These are phyloP conservation scores for Blastocystis hominis DNA, from an alignment of 352 stramenopile species.

Conservation along the genomic window DNA sequence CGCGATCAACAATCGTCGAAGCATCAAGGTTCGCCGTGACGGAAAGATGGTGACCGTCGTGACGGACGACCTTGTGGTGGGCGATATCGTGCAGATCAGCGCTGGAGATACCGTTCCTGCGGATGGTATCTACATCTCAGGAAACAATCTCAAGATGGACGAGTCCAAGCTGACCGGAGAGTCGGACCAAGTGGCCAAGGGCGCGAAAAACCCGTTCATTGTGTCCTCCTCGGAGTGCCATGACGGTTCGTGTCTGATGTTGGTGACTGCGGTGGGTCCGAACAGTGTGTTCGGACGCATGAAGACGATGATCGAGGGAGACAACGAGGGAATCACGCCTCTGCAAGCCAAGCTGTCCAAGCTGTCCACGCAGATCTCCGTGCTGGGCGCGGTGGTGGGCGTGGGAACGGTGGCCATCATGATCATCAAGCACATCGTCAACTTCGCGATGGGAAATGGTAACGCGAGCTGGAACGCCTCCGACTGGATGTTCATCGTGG, in stretches of 20 bases:
- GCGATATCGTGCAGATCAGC: conserved; percentile 70
- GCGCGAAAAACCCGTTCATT: conserved; percentile 63
- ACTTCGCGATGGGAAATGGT: conserved; percentile 55
- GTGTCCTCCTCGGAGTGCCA: conserved; percentile 80
- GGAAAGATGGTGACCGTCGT: conserved; percentile 58
- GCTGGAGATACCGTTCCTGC: conserved; percentile 78
- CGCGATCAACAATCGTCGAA: conserved; percentile 70
- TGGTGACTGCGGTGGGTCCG: conserved; percentile 79
- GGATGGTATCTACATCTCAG: conserved; percentile 74
- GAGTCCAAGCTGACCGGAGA: conserved; percentile 80
- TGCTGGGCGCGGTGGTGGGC: conserved; percentile 69
- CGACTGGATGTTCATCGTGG: conserved; percentile 62
- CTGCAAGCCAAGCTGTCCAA: conserved; percentile 75
- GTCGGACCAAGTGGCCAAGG: conserved; percentile 74
- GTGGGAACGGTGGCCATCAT: conserved; percentile 70
- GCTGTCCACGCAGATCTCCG: conserved; percentile 73
- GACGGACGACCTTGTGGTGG: conserved; percentile 72
- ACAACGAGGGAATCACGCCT: conserved; percentile 68
- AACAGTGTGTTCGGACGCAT: conserved; percentile 81
- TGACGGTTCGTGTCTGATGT: conserved; percentile 76
- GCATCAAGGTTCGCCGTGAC: conserved; percentile 72
- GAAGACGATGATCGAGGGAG: conserved; percentile 63
- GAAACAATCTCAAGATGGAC: conserved; percentile 76
- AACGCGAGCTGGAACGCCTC: conserved; percentile 29
- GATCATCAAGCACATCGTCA: conserved; percentile 59